Percentiles rank a stretch among this genome's conserved stretches.
Conservation (phyloP, 768 basidiomycete species). For the Arthromyces matolae region DNA sequence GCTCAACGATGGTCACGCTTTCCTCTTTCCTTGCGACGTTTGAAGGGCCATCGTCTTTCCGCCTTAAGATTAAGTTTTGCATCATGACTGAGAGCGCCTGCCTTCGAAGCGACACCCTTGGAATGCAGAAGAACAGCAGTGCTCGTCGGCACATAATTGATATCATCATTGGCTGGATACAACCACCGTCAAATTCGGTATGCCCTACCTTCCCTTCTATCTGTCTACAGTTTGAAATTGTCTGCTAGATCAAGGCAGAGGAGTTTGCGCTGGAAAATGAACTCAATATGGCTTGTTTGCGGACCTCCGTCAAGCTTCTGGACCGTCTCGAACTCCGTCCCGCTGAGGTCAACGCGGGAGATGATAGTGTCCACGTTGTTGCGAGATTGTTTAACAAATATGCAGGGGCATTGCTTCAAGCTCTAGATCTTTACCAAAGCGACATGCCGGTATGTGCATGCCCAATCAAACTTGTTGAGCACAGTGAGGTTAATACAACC, state of each 20-base stretch:
- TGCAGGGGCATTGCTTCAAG: conserved; percentile 59
- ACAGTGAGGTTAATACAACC: conserved; percentile 6
- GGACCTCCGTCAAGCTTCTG: conserved; percentile 70
- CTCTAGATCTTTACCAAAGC: conserved; percentile 49
- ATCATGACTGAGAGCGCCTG: conserved; percentile 66
- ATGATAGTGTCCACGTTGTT: conserved; percentile 66
- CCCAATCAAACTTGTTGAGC: neutral
- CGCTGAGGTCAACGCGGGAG: conserved; percentile 50
- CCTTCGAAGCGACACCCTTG: conserved; percentile 55
- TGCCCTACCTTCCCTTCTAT: conserved; percentile 19
- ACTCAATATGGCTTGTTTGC: conserved; percentile 69
- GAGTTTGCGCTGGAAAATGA: conserved; percentile 48
- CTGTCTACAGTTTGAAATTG: neutral
- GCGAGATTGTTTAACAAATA: conserved; percentile 81
- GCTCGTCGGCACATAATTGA: conserved; percentile 73
- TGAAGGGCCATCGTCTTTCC: conserved; percentile 46
- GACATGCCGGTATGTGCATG: conserved; percentile 39
- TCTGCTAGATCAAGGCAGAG: conserved; percentile 25
- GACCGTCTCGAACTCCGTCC: conserved; percentile 69
- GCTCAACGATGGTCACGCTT: conserved; percentile 53
- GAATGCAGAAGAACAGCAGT: conserved; percentile 61
- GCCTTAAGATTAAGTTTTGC: conserved; percentile 77
- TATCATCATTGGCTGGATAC: conserved; percentile 77
- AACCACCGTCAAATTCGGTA: conserved; percentile 43
- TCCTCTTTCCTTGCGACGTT: conserved; percentile 66